phyloP scores from a whole-genome alignment of 306 rosid species.

The Vachellia collinsii region DNA sequence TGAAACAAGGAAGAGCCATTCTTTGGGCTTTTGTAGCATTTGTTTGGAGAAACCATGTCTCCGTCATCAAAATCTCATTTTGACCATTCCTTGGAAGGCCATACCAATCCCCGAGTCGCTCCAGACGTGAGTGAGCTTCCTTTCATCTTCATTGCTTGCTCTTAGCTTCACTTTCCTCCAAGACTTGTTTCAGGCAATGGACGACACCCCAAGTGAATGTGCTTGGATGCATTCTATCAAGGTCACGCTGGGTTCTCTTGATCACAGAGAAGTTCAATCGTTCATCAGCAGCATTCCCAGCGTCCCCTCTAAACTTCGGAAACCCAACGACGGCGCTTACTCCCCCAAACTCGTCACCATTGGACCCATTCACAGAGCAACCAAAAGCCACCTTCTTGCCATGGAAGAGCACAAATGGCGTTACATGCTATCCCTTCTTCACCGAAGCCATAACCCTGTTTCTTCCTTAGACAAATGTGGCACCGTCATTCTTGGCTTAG shows the following conservation, averaged over 20 bases:
- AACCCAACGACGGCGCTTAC: conserved; percentile 37
- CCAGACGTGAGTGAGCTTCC: not conserved
- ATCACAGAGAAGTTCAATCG: conserved; percentile 39
- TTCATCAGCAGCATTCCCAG: conserved; percentile 40
- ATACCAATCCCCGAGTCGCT: not conserved
- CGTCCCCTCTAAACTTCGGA: conserved; percentile 37
- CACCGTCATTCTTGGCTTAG: conserved; percentile 31
- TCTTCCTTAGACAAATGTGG: conserved; percentile 36
- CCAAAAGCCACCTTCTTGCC: conserved; percentile 32
- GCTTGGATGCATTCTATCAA: conserved; percentile 38
- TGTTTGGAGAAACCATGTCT: not conserved
- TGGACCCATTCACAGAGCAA: conserved; percentile 43
- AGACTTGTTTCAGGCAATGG: conserved; percentile 16
- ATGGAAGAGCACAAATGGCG: conserved; percentile 50
- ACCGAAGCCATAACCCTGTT: conserved; percentile 31
- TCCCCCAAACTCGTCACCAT: conserved; percentile 38
- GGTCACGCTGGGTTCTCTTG: conserved; percentile 40
- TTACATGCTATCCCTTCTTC: conserved; percentile 34
- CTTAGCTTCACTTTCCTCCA: not conserved
- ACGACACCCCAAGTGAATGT: conserved; percentile 31
- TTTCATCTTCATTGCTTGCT: not conserved
- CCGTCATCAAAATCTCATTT: conserved; percentile 7
- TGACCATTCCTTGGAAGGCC: not conserved
- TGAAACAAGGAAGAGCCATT: not conserved
- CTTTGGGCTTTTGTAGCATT: not conserved